phyloP scores from a whole-genome alignment of 2,329 filamentous ascomycete species.

The Scytalidium lignicola region DNA sequence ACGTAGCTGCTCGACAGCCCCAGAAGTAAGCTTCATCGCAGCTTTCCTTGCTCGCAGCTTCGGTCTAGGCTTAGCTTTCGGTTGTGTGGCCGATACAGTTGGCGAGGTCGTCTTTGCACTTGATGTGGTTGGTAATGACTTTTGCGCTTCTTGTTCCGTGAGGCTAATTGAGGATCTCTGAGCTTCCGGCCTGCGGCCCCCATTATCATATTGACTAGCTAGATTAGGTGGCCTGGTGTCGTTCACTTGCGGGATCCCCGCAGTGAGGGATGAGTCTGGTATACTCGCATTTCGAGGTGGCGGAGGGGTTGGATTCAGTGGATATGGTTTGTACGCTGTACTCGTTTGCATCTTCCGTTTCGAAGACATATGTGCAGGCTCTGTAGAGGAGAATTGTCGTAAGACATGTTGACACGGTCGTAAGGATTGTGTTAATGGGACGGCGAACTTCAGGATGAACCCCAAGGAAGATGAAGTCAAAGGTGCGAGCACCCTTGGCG shows the following conservation, averaged over 20 bases:
- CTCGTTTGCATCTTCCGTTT: constrained; percentile 61
- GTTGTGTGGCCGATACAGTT: constrained; percentile 28
- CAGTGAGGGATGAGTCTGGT: constrained; percentile 57
- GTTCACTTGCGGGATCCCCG: constrained; percentile 35
- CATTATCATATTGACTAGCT: constrained; percentile 26
- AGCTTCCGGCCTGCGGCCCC: constrained; percentile 10
- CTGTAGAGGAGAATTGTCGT: constrained; percentile 41
- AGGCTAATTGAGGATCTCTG: constrained; percentile 39
- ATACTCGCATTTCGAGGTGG: constrained; percentile 49
- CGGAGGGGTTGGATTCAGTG: constrained; percentile 47
- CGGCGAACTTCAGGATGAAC: constrained; percentile 24
- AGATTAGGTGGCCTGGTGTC: constrained; percentile 41
- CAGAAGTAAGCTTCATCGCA: constrained; percentile 77
- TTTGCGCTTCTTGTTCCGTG: constrained; percentile 63
- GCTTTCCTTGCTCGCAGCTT: constrained; percentile 82
- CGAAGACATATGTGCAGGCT: constrained; percentile 38
- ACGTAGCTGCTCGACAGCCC: constrained; percentile 74
- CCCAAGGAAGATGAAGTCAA: constrained; percentile 23
- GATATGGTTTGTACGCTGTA: constrained; percentile 57
- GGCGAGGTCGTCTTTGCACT: constrained; percentile 38
- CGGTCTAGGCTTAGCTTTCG: constrained; percentile 47
- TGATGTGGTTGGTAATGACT: constrained; percentile 44
- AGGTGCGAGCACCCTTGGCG: constrained; percentile 22
- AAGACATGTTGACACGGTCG: constrained; percentile 34
- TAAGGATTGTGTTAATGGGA: constrained; percentile 26